Evolutionary conservation across 2,329 filamentous ascomycete genomes (phyloP).

Genomic region (Microsporum ferrugineum): DNA sequence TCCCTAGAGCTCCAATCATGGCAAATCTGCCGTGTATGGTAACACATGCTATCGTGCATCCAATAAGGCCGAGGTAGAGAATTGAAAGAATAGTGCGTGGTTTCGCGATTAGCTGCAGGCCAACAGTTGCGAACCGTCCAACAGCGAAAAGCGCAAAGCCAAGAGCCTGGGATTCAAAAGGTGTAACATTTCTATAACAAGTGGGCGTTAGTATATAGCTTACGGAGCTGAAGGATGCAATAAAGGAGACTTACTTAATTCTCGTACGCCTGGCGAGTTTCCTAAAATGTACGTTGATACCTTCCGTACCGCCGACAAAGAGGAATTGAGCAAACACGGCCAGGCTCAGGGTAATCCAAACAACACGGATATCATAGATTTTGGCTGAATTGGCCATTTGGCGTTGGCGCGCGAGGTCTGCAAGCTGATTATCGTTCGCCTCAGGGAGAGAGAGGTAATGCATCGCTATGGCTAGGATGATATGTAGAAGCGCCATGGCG

Average conservation of each 20-base stretch:
- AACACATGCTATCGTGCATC: slow-evolving; percentile 44
- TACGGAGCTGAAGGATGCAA: neutral
- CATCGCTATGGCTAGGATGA: slow-evolving; percentile 47
- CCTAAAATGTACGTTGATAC: slow-evolving; percentile 39
- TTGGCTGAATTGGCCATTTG: slow-evolving; percentile 39
- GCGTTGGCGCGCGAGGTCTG: slow-evolving; percentile 43
- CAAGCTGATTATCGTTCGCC: slow-evolving; percentile 49
- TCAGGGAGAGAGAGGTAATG: slow-evolving; percentile 53
- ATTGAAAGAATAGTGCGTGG: slow-evolving; percentile 47
- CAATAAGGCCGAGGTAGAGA: slow-evolving; percentile 43
- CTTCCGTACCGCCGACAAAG: slow-evolving; percentile 52
- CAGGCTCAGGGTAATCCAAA: slow-evolving; percentile 46
- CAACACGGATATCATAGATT: slow-evolving; percentile 37
- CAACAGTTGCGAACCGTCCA: slow-evolving; percentile 47
- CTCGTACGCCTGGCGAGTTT: slow-evolving; percentile 34
- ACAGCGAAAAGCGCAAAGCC: slow-evolving; percentile 48
- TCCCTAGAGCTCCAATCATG: slow-evolving; percentile 39
- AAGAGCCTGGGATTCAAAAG: slow-evolving; percentile 40
- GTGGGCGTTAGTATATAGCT: slow-evolving; percentile 15
- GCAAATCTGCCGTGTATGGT: slow-evolving; percentile 35
- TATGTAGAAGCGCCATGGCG: slow-evolving; percentile 50
- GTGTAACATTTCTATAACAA: slow-evolving; percentile 7
- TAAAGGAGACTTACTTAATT: slow-evolving; percentile 18
- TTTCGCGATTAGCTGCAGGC: slow-evolving; percentile 43
- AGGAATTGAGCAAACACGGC: slow-evolving; percentile 47